Conservation (phyloP, 805 yeast species). For the Candida palmyrensis region DNA sequence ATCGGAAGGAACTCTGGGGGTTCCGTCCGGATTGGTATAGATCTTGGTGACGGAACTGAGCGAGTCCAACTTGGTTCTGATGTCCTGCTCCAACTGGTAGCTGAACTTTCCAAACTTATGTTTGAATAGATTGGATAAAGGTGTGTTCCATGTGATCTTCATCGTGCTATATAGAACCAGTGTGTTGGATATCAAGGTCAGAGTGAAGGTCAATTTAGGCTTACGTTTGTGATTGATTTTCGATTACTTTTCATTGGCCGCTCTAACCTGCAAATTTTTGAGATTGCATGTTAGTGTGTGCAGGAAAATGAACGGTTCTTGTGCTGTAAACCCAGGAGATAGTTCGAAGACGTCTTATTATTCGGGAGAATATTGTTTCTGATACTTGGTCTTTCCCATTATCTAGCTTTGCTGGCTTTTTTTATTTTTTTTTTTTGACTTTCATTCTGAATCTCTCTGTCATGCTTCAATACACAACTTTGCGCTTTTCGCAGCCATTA, state of each 20-base stretch:
- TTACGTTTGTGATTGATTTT: conserved; percentile 4
- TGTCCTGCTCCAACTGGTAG: conserved; percentile 52
- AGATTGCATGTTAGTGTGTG: too few species aligned
- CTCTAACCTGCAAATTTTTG: conserved; percentile 6
- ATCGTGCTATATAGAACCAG: conserved; percentile 12
- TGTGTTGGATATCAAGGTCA: conserved; percentile 3
- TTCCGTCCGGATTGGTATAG: conserved; percentile 72
- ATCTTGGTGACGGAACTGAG: conserved; percentile 62
- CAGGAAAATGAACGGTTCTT: too few species aligned
- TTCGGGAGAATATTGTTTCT: too few species aligned
- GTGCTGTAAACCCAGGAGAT: too few species aligned
- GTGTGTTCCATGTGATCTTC: conserved; percentile 40
- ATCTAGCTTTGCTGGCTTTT: too few species aligned
- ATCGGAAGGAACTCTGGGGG: conserved; percentile 65
- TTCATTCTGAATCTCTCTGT: too few species aligned
- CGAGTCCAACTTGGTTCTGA: conserved; percentile 55
- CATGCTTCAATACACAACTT: too few species aligned
- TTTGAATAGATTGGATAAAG: conserved; percentile 34
- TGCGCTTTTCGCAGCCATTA: too few species aligned
- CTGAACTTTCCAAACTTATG: conserved; percentile 38
- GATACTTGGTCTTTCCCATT: too few species aligned
- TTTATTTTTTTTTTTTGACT: too few species aligned
- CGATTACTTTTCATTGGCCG: conserved; percentile 4
- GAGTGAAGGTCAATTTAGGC: conserved; percentile 7
- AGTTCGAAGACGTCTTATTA: too few species aligned